These are phyloP conservation scores for Ilex aquifolium DNA, from an alignment of 257 asterid genomes.

Conservation along the genomic window DNA sequence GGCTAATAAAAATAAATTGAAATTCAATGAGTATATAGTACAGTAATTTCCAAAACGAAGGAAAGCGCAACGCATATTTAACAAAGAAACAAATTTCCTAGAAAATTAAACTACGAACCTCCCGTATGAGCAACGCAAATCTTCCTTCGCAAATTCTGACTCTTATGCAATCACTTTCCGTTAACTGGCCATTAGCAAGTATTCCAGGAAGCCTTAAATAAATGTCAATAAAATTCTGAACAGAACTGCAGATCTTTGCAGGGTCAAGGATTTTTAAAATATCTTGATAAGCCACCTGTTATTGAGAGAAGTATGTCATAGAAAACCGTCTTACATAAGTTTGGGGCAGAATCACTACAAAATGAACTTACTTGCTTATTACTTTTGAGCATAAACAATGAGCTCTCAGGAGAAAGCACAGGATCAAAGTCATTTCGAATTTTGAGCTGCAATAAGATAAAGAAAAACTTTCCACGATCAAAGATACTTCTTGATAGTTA, in stretches of 20 bases:
- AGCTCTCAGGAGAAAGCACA: conserved; percentile 97
- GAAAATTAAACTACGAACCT: conserved; percentile 46
- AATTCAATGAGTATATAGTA: conserved; percentile 1
- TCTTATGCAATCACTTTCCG: conserved; percentile 87
- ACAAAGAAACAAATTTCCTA: background rate
- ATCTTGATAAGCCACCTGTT: conserved; percentile 90
- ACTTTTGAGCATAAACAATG: conserved; percentile 89
- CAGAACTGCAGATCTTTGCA: conserved; percentile 89
- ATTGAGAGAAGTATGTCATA: conserved; percentile 16
- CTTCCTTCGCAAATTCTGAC: conserved; percentile 98
- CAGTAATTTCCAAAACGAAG: conserved; percentile 9
- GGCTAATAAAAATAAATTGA: conserved; percentile 47
- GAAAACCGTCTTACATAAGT: conserved; percentile 7
- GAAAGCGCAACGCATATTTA: background rate
- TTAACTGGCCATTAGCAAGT: conserved; percentile 74
- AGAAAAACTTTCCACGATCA: background rate
- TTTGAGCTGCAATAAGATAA: conserved; percentile 68
- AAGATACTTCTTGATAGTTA: conserved; percentile 8
- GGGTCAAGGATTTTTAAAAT: conserved; percentile 85
- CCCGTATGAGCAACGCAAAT: conserved; percentile 88
- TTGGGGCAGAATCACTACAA: conserved; percentile 11
- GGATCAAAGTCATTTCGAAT: conserved; percentile 98
- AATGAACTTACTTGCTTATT: conserved; percentile 61
- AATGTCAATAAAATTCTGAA: conserved; percentile 83
- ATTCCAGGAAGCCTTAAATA: conserved; percentile 71